Percentiles rank a stretch among this genome's conserved stretches.
Conservation (phyloP, 306 rosid genomes). For the Oemleria cerasiformis region DNA sequence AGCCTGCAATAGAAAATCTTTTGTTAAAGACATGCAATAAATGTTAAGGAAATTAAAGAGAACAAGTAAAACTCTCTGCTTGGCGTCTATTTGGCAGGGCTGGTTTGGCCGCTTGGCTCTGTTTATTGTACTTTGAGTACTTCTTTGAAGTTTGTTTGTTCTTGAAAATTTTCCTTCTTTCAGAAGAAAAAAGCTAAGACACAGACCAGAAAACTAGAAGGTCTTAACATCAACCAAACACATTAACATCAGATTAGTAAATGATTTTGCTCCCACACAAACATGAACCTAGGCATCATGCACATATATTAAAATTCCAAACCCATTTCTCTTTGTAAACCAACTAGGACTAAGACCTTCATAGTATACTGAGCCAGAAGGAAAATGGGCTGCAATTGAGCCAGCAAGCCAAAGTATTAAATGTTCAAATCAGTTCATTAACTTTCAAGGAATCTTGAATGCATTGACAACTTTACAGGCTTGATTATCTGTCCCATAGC, state of each 20-base stretch:
- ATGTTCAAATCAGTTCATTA: not conserved
- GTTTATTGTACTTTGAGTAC: not conserved
- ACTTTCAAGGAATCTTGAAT: not conserved
- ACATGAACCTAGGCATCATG: slow-evolving; percentile 3
- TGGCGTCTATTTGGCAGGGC: not conserved
- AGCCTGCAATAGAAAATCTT: slow-evolving; percentile 47
- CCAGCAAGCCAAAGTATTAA: not conserved
- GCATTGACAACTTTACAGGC: not conserved
- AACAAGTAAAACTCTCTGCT: slow-evolving; percentile 1
- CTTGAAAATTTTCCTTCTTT: not conserved
- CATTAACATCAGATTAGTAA: not conserved
- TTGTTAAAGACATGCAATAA: slow-evolving; percentile 20
- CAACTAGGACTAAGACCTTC: not conserved
- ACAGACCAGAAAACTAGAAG: not conserved
- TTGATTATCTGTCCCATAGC: not conserved
- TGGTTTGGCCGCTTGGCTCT: not conserved
- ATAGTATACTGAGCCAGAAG: not conserved
- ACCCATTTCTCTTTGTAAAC: not conserved
- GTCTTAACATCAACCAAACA: not conserved
- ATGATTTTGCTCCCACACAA: not conserved
- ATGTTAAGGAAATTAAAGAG: slow-evolving; percentile 13
- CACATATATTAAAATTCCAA: not conserved
- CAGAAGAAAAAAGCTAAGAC: not conserved
- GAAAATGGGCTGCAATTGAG: not conserved
- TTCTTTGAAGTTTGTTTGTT: not conserved